Evolutionary conservation across 305 asterid species (phyloP), one percentile per base, ranked within the genome.

Genomic region (Lippia alba): DNA sequence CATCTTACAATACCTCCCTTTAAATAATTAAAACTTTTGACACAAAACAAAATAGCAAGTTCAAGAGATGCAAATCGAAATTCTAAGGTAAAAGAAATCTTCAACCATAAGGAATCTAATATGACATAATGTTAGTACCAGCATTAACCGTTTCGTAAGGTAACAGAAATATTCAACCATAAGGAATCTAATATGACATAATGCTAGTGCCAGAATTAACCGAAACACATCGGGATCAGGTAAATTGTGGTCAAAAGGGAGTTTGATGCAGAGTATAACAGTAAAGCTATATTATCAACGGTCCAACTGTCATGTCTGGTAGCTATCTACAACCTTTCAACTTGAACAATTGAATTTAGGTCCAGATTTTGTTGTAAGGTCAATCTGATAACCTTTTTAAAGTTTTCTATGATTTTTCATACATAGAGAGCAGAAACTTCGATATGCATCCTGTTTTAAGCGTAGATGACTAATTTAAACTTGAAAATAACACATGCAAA

Each of bases 361-460:
- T 63, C 59, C 18, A 8, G 54, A 45, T 51, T 56, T 41, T n/a
- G 39, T 55, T 63, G 66, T 66, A 34, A 24, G 40, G 50, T 57
- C 61, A 57, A 50, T 12, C 56, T 44, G 40, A 17, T 69, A 50
- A 74, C 57, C 12, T 69, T 53, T 54, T 49, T 72, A 68, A 66
- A 40, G 67, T 32, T 10, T 2, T 11, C 49, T 69, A 62, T 49
- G 19, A 50, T 54, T 39, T 51, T 48, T 36, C 40, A 24, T 50
- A 69, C 19, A 18, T 18, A 64, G 30, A 61, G 49, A 16, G 72
- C 72, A 70, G 56, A 34, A 49, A 56, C 34, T 36, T 57, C 51
- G 58, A 64, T 61, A 10, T 15, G 48, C 67, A 69, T 66, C 40
- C 61, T 63, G 58, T 54, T 54, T 41, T 69, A 45, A 71, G 49